These are phyloP conservation scores for Zygosaccharomyces rouxii DNA, from an alignment of 805 yeast species.

Conservation along the genomic window DNA sequence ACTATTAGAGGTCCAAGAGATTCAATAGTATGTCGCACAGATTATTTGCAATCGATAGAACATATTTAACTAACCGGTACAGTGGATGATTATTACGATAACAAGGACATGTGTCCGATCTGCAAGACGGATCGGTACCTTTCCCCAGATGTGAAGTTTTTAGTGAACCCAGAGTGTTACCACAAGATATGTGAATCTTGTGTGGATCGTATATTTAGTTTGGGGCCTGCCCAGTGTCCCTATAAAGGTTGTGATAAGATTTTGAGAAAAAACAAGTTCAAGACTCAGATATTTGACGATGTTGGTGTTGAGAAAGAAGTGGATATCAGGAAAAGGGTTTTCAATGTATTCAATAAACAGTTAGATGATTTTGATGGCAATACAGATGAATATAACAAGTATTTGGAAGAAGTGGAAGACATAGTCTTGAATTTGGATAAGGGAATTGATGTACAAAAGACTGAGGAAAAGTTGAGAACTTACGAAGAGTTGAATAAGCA, in stretches of 20 bases:
- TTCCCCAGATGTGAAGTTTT: slow-evolving; percentile 87
- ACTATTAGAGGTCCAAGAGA: background rate
- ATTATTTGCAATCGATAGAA: background rate
- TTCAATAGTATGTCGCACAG: slow-evolving; percentile 1
- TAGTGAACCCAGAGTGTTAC: slow-evolving; percentile 95
- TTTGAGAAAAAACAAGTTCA: slow-evolving; percentile 82
- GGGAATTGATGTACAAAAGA: slow-evolving; percentile 61
- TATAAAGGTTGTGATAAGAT: slow-evolving; percentile 86
- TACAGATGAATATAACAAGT: slow-evolving; percentile 61
- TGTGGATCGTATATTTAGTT: slow-evolving; percentile 87
- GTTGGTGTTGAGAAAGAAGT: slow-evolving; percentile 86
- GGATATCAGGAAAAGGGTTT: slow-evolving; percentile 78
- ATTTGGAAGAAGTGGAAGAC: slow-evolving; percentile 79
- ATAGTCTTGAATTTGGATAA: slow-evolving; percentile 72
- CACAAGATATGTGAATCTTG: slow-evolving; percentile 97
- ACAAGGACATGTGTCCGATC: slow-evolving; percentile 89
- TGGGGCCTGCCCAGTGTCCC: slow-evolving; percentile 97
- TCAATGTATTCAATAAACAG: slow-evolving; percentile 73
- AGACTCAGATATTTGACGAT: slow-evolving; percentile 90
- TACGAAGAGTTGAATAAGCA: slow-evolving; percentile 72
- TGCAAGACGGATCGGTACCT: slow-evolving; percentile 93
- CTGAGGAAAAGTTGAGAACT: slow-evolving; percentile 59
- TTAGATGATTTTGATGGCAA: slow-evolving; percentile 61
- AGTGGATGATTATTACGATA: slow-evolving; percentile 43
- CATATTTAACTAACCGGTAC: slow-evolving; percentile 1